phyloP scores from a whole-genome alignment of 257 asterid genomes.

The Datura wrightii region DNA sequence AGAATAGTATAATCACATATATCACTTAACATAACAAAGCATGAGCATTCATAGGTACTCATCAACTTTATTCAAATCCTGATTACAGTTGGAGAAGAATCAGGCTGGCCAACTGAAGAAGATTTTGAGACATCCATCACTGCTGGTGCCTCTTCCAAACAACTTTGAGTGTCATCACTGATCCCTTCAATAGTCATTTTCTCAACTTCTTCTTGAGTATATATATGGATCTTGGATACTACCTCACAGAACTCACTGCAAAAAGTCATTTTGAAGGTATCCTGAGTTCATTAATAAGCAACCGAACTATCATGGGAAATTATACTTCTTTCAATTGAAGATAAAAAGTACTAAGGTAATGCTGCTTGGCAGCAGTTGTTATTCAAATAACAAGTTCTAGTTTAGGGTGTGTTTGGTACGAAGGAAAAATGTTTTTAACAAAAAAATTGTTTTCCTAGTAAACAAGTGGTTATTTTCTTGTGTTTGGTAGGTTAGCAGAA shows the following conservation, averaged over 20 bases:
- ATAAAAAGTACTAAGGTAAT: neutral
- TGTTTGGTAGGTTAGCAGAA: neutral
- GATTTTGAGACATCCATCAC: constrained; percentile 67
- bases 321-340: neutral
- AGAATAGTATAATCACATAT: neutral
- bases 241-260: constrained; percentile 88
- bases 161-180: constrained; percentile 89
- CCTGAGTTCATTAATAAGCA: neutral
- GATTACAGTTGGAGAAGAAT: constrained; percentile 55
- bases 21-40: neutral
- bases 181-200: constrained; percentile 75
- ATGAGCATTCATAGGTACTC: neutral
- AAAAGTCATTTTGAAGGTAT: constrained; percentile 1
- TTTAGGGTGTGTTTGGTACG: neutral
- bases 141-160: constrained; percentile 84
- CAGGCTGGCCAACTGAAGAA: constrained; percentile 80
- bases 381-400: neutral
- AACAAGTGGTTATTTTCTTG: neutral
- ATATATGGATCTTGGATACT: constrained; percentile 80
- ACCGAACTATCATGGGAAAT: neutral
- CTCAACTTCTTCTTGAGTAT: constrained; percentile 93
- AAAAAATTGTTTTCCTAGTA: neutral
- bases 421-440: neutral
- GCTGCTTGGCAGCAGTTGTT: neutral
- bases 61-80: constrained; percentile 45